Base-by-base conservation (phyloP, 1,284 basidiomycete genomes). In the Tilletia setariae region DNA sequence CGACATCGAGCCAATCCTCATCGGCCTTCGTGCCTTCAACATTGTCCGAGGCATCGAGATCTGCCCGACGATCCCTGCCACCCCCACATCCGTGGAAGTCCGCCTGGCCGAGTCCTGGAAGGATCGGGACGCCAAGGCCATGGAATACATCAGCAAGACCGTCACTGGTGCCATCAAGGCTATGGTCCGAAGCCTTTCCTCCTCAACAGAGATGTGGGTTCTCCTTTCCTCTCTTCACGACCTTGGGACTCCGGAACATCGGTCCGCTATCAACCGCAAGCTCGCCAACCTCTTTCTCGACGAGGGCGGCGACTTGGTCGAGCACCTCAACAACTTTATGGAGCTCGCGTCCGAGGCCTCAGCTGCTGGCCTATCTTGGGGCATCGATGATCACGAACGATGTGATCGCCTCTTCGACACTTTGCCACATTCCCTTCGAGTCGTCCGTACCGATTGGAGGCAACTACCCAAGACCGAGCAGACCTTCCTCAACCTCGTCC, bases 281-380 rank as follows among this genome's bases (percentile, higher is more conserved):
- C 16, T 49, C 19, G 6, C 19, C 8, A 49, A n/a, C 19, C 47
- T 49, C 6, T 8, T n/a, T 23, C 47, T 49, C 6, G 19, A 7
- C 16, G 47, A 49, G 4, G 47, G 19, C 6, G 6, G 16, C 6
- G 47, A 49, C 47, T n/a, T 49, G 47, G 25, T n/a, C 16, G 19
- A 7, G 47, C 47, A 49, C 19, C 47, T 49, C 19, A 49, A 49
- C 19, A 49, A n/a, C 4, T 49, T 49, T 23, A 49, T 49, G 47
- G 47, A 16, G 4, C 47, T 49, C 25, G 47, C 25, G 19, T 16
- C 47, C 47, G 47, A 49, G 25, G 47, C 47, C 4, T 16, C 19
- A n/a, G 47, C 47, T 7, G 47, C 47, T n/a, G 47, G 47, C 19
- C 47, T 49, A n/a, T n/a, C 47, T n/a, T 49, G 47, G 47, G 47